These are phyloP conservation scores for Mimosa pudica DNA, from an alignment of 306 rosid species.

Conservation along the genomic window DNA sequence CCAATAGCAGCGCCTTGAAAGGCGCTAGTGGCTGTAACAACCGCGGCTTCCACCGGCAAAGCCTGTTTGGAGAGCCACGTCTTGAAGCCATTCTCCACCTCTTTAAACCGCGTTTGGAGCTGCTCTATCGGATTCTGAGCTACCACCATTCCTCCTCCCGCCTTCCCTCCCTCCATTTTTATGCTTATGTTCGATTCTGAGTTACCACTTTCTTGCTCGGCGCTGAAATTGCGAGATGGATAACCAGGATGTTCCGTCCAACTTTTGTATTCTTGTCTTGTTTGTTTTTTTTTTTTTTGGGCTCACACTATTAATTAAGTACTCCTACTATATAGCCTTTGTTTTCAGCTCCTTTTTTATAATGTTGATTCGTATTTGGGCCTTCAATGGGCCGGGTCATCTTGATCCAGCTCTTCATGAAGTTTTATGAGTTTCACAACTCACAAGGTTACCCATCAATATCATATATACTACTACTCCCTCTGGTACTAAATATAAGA, in stretches of 20 bases:
- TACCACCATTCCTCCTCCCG: conserved; percentile 43
- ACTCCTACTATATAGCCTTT: too few species aligned
- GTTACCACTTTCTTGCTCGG: not conserved
- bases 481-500: too few species aligned
- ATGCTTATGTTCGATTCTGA: too few species aligned
- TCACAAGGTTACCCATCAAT: too few species aligned
- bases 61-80: conserved; percentile 83
- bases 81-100: conserved; percentile 58
- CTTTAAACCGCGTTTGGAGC: conserved; percentile 70
- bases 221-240: conserved; percentile 5
- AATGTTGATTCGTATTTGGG: not conserved
- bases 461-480: too few species aligned
- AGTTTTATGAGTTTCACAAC: too few species aligned
- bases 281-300: not conserved
- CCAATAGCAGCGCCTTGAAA: conserved; percentile 96
- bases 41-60: conserved; percentile 79
- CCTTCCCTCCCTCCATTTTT: conserved; percentile 72
- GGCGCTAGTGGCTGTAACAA: conserved; percentile 86
- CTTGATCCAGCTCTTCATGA: not conserved
- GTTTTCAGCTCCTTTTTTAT: not conserved
- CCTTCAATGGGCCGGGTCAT: not conserved
- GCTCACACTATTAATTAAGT: not conserved
- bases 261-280: not conserved
- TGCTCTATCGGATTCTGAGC: conserved; percentile 74
- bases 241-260: not conserved